Percentiles rank a stretch among this genome's conserved stretches.
Conservation (phyloP, 805 yeast genomes). For the Sugiyamaella marilandica region DNA sequence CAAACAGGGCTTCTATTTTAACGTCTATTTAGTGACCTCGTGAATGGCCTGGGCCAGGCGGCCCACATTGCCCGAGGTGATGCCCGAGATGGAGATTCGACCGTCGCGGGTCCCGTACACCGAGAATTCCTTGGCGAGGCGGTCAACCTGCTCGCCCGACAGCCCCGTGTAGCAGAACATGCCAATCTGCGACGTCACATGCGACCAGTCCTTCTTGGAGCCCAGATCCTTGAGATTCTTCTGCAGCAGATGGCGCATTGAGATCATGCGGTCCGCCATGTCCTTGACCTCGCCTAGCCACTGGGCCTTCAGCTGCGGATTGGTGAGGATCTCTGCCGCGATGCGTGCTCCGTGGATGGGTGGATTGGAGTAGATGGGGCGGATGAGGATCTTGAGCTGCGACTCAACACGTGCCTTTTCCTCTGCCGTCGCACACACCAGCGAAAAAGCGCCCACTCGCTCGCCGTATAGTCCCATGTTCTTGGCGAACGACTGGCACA, state of each 20-base stretch:
- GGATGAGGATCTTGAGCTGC: conserved; percentile 74
- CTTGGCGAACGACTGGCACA: conserved; percentile 92
- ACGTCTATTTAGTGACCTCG: conserved; percentile 29
- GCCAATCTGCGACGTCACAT: conserved; percentile 83
- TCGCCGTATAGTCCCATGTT: conserved; percentile 96
- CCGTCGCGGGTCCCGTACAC: conserved; percentile 89
- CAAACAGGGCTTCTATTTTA: background rate
- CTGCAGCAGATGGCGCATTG: conserved; percentile 63
- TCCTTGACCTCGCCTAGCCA: conserved; percentile 79
- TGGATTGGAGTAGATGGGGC: conserved; percentile 89
- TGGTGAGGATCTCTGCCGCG: conserved; percentile 69
- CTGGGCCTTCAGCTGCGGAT: conserved; percentile 53
- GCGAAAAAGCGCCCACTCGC: conserved; percentile 79
- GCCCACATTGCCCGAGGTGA: conserved; percentile 74
- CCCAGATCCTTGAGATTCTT: conserved; percentile 52
- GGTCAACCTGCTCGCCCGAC: conserved; percentile 59
- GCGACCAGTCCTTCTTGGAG: conserved; percentile 74
- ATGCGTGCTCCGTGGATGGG: conserved; percentile 92
- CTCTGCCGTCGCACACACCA: conserved; percentile 45
- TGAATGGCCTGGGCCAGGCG: conserved; percentile 38
- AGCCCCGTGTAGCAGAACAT: conserved; percentile 95
- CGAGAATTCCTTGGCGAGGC: conserved; percentile 63
- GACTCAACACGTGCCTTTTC: conserved; percentile 55
- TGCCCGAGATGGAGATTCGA: conserved; percentile 85
- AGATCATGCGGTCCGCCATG: conserved; percentile 75